A percentile compares a stretch with the other conserved stretches of the same genome.
Evolutionary conservation across 768 basidiomycete species (phyloP).

Genomic region (Mrakia frigida): DNA sequence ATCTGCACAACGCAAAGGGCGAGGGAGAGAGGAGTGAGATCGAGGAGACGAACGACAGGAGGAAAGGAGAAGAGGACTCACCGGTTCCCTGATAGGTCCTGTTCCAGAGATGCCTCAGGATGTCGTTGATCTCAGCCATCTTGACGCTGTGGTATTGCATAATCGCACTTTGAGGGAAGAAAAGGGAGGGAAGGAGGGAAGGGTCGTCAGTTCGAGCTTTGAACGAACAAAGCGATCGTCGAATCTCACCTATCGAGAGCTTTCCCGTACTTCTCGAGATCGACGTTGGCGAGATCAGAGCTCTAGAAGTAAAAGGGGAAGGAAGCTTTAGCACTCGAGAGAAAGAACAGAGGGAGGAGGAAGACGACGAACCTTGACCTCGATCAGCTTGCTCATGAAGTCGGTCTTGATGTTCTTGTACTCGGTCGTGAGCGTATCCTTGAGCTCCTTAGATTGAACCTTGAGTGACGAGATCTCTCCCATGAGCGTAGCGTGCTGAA

Average conservation of each 20-base stretch:
- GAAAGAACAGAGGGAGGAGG: too few relatives aligned
- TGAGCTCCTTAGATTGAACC: slow-evolving; percentile 61
- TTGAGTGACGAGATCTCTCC: slow-evolving; percentile 48
- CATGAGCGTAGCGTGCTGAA: slow-evolving; percentile 24
- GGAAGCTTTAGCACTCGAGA: not conserved
- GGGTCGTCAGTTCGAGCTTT: not conserved
- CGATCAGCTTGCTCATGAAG: slow-evolving; percentile 85
- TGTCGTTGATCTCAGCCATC: slow-evolving; percentile 99
- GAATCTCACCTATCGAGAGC: slow-evolving; percentile 81
- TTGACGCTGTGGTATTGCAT: slow-evolving; percentile 97
- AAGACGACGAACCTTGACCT: slow-evolving; percentile 68
- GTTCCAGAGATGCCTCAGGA: slow-evolving; percentile 94
- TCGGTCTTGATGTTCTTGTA: slow-evolving; percentile 79
- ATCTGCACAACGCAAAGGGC: too few relatives aligned
- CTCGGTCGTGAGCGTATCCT: slow-evolving; percentile 65
- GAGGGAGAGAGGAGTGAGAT: not conserved
- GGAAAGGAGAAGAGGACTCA: slow-evolving; percentile 45
- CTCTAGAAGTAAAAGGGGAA: slow-evolving; percentile 53
- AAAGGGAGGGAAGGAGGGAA: not conserved
- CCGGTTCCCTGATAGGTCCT: slow-evolving; percentile 99
- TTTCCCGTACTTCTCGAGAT: slow-evolving; percentile 95
- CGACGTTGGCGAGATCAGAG: slow-evolving; percentile 94
- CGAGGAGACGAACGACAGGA: not conserved
- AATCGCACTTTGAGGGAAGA: slow-evolving; percentile 63
- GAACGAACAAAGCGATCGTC: not conserved